Conservation (phyloP, 371 early-diverging fungal genomes). For the Actinomortierella wolfii region DNA sequence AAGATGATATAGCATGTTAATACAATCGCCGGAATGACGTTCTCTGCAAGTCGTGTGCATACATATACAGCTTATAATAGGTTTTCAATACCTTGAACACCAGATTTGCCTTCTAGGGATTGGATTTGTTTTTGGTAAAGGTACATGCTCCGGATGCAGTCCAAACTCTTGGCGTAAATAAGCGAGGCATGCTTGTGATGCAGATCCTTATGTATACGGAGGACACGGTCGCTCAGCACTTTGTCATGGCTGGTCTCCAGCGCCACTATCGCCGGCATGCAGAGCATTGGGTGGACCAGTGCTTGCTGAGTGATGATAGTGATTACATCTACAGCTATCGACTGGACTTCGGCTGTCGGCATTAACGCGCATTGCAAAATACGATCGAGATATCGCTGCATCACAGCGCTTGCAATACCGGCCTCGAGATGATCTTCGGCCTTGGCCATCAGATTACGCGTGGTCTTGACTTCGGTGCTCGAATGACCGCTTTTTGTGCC, state of each 20-base stretch:
- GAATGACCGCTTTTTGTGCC: conserved; percentile 9
- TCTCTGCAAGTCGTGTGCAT: too few species aligned
- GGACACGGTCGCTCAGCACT: conserved; percentile 68
- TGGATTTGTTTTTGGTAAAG: conserved; percentile 65
- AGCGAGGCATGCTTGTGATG: conserved; percentile 83
- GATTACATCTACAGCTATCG: conserved; percentile 79
- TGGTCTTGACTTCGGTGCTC: background rate
- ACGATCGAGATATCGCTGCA: conserved; percentile 80
- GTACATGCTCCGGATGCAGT: conserved; percentile 74
- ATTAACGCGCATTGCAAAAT: conserved; percentile 74
- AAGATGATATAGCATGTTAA: too few species aligned
- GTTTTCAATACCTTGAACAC: conserved; percentile 37
- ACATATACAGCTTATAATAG: too few species aligned
- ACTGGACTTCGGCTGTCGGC: conserved; percentile 51
- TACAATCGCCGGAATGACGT: too few species aligned
- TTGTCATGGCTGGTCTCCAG: conserved; percentile 75
- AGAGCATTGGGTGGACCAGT: conserved; percentile 84
- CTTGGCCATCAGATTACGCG: conserved; percentile 18
- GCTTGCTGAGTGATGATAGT: conserved; percentile 81
- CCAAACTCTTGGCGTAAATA: conserved; percentile 76
- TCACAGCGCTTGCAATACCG: conserved; percentile 74
- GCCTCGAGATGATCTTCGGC: conserved; percentile 29
- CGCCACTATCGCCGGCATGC: conserved; percentile 85
- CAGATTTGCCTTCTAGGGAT: conserved; percentile 8
- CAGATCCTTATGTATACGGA: conserved; percentile 72